Base-by-base conservation (phyloP, 345 rosid genomes). In the Citrus sp. region DNA sequence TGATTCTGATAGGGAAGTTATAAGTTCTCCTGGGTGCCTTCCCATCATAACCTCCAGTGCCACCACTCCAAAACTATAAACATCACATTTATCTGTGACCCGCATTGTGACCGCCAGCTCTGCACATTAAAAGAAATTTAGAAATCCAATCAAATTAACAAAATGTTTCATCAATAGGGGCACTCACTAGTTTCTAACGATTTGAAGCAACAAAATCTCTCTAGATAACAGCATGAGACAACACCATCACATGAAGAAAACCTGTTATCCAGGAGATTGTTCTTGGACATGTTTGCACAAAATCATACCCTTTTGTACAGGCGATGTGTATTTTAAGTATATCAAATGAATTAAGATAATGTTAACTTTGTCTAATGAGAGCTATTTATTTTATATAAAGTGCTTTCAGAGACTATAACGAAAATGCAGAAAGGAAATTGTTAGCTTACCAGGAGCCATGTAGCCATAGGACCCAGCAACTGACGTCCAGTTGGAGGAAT, bases 401-500 rank as follows among this genome's bases (percentile, higher is more conserved):
- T 71, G 25, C 7, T 10, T 22, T 3, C 14, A 30, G 60, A 4
- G 27, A 63, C 7, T 38, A 56, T 28, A 60, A 16, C 35, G 32
- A 14, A n/a, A 58, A 18, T 16, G 37, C 38, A 74, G 22, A 9
- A 60, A 9, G 6, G 13, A 38, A 35, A 76, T 49, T 54, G 49
- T 13, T 54, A n/a, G 40, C 30, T 80, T 85, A 92, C 97, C 97
- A 35, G 92, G 94, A 77, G 97, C 94, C 90, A 89, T 92, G 84
- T 92, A 90, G 77, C 94, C 94, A 78, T 84, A 92, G 21, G 93
- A 88, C 8, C 94, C 94, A 0, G 84, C 94, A 67, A 83, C 89
- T 0, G 81, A 9, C 30, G 97, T 89, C 94, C 97, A 92, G 81
- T 85, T 90, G 25, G 92, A 87, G 13, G 90, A 71, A 79, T 85